A percentile compares a stretch with the other conserved stretches of the same genome.
Conservation (phyloP, 2,329 filamentous ascomycete species). For the Aureobasidium sp. region DNA sequence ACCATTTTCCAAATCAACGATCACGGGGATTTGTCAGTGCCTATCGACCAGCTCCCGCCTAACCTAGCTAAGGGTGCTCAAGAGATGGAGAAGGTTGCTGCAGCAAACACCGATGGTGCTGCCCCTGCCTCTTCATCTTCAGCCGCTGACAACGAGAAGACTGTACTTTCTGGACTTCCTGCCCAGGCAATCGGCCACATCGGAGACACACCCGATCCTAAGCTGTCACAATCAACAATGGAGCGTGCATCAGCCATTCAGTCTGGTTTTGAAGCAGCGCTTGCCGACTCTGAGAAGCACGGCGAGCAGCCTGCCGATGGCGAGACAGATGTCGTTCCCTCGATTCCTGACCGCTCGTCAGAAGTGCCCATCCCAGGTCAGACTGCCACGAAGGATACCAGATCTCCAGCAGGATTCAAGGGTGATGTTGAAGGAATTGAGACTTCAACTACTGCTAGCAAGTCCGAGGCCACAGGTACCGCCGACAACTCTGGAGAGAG, state of each 20-base stretch:
- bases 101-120: constrained; percentile 23
- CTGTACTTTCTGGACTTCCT: constrained; percentile 11
- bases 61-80: constrained; percentile 18
- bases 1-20: constrained; percentile 40
- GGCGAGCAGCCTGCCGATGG: constrained; percentile 3
- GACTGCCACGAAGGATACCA: background rate
- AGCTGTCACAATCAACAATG: constrained; percentile 16
- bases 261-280: constrained; percentile 17
- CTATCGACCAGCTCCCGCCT: constrained; percentile 16
- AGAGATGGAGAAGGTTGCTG: constrained; percentile 21
- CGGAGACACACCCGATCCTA: constrained; percentile 21
- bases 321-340: constrained; percentile 4
- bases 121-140: constrained; percentile 19
- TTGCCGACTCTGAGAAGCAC: constrained; percentile 11
- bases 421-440: background rate
- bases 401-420: background rate
- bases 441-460: background rate
- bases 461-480: background rate
- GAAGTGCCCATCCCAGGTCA: constrained; percentile 11
- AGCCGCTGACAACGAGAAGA: constrained; percentile 8
- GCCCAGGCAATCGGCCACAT: constrained; percentile 19
- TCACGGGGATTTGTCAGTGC: constrained; percentile 32
- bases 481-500: background rate
- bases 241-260: constrained; percentile 18
- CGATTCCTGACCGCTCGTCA: constrained; percentile 19